These are phyloP conservation scores for Phytophthora sp. DNA, from an alignment of 352 stramenopile genomes.

Conservation along the genomic window DNA sequence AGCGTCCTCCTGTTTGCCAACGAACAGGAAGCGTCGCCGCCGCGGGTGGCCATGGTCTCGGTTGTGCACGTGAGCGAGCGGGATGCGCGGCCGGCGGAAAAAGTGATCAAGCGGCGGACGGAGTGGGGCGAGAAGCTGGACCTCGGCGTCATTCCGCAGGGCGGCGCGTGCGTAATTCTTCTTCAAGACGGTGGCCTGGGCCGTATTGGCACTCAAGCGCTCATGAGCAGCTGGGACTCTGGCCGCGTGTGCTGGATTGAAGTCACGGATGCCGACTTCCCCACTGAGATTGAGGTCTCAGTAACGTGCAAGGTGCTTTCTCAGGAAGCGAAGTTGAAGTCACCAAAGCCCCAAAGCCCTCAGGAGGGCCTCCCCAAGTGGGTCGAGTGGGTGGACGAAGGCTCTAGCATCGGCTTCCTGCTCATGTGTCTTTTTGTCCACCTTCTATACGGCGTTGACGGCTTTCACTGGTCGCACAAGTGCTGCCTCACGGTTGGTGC, in stretches of 20 bases:
- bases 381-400: constrained; percentile 80
- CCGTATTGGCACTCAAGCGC: constrained; percentile 79
- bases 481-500: constrained; percentile 83
- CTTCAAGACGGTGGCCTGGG: constrained; percentile 74
- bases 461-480: constrained; percentile 88
- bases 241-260: constrained; percentile 80
- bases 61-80: constrained; percentile 70
- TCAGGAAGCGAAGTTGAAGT: constrained; percentile 33
- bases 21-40: constrained; percentile 70
- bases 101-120: constrained; percentile 76
- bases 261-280: constrained; percentile 61
- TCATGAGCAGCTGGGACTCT: constrained; percentile 89
- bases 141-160: constrained; percentile 79
- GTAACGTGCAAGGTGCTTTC: constrained; percentile 79
- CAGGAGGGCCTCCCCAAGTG: constrained; percentile 62
- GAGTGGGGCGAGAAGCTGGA: constrained; percentile 72
- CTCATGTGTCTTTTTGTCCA: constrained; percentile 88
- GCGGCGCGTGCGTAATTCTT: constrained; percentile 80
- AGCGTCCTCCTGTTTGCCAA: constrained; percentile 70
- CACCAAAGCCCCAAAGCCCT: constrained; percentile 27
- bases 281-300: constrained; percentile 81
- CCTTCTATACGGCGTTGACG: constrained; percentile 81
- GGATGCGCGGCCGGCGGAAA: constrained; percentile 62
- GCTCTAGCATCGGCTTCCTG: constrained; percentile 79
- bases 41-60: constrained; percentile 76